Evolutionary conservation across 2,329 filamentous ascomycete species (phyloP), one percentile per base, ranked within the genome.

Genomic region (Calonectria pteridis): DNA sequence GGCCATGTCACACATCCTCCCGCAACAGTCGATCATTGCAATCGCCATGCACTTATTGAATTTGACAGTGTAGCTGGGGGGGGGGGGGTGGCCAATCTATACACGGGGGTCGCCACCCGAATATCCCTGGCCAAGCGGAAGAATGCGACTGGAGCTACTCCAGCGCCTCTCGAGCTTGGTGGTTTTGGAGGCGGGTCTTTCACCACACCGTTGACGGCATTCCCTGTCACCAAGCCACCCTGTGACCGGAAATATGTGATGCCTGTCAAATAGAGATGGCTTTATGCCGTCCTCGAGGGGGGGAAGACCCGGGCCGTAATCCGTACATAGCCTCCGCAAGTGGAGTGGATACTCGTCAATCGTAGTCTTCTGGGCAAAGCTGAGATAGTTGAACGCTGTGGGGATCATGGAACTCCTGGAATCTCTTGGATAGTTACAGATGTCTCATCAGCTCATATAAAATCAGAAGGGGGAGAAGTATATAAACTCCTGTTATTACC

Each of bases 281-380:
- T 49, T 51, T 59, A 59, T 63, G 33, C 28, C 51, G 43, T 58
- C 46, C 33, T 29, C 3, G 67, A 33, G n/a, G 63, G n/a, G 62
- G 58, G 62, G 67, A 62, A 40, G 51, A 59, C 28, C 35, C 72
- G 72, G 72, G 40, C 72, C 72, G 72, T 13, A 70, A 67, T 26
- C 72, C 72, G 72, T 33, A 71, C 35, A 67, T 59, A 55, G 72
- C 46, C 53, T 64, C 63, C 40, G 35, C 50, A 43, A 69, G 55
- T 69, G 58, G 66, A 53, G 55, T 59, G 29, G 26, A 23, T 23
- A 35, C n/a, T 68, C 53, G 58, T 37, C 53, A 28, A 59, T 33
- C 37, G 18, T 40, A 26, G 46, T 53, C 23, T 28, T 23, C 35
- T 37, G 23, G 31, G 35, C 33, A 40, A 26, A 40, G 55, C 37